phyloP scores from a whole-genome alignment of 2,329 filamentous ascomycete genomes.

The Aspergillus hiratsukae region DNA sequence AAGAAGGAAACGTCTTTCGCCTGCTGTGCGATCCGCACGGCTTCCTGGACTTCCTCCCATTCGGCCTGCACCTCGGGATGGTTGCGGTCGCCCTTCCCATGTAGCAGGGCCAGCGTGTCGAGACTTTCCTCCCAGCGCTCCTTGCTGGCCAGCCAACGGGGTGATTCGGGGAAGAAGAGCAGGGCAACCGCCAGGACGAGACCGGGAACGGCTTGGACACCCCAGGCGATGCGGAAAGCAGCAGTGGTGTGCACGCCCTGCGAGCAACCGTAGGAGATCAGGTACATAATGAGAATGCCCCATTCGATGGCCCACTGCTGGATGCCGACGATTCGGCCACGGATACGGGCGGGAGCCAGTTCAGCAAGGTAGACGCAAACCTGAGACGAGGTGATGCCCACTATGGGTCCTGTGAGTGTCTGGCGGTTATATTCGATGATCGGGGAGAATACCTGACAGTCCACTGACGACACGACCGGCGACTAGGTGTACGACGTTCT shows the following conservation, averaged over 20 bases:
- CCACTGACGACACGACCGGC: constrained; percentile 48
- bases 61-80: constrained; percentile 56
- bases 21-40: constrained; percentile 28
- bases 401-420: constrained; percentile 6
- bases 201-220: constrained; percentile 57
- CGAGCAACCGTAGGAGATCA: constrained; percentile 38
- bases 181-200: constrained; percentile 52
- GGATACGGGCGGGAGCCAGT: constrained; percentile 39
- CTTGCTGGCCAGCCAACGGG: constrained; percentile 57
- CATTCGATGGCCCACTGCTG: constrained; percentile 45
- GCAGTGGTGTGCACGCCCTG: constrained; percentile 34
- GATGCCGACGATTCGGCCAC: constrained; percentile 41
- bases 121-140: constrained; percentile 54
- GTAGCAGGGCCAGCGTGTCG: constrained; percentile 52
- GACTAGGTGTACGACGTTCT: constrained; percentile 37
- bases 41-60: constrained; percentile 34
- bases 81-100: constrained; percentile 51
- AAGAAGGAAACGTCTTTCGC: constrained; percentile 31
- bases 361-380: constrained; percentile 44
- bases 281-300: constrained; percentile 43
- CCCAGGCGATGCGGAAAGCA: constrained; percentile 59
- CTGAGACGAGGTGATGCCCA: constrained; percentile 43
- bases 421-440: not conserved
- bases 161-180: constrained; percentile 57
- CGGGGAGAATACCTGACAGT: constrained; percentile 18